phyloP scores from a whole-genome alignment of 2,329 filamentous ascomycete species.

The Cyclaneusma minus region DNA sequence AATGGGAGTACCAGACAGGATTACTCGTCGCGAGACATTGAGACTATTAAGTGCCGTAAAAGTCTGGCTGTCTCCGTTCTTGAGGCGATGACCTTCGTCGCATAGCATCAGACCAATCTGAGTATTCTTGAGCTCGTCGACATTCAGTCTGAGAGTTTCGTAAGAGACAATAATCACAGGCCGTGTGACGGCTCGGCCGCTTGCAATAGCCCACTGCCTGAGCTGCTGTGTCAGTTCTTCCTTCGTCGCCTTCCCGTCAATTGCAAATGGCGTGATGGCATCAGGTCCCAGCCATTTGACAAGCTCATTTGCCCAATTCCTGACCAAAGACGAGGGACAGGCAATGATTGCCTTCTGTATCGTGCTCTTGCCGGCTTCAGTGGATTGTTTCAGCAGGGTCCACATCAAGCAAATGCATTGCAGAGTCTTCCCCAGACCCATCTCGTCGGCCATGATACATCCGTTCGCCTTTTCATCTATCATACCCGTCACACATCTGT shows the following conservation, averaged over 20 bases:
- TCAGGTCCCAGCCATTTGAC: constrained; percentile 92
- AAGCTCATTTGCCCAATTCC: constrained; percentile 96
- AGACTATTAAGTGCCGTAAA: constrained; percentile 82
- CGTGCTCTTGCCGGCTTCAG: constrained; percentile 81
- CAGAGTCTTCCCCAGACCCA: constrained; percentile 93
- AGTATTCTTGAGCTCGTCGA: constrained; percentile 76
- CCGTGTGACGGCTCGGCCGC: constrained; percentile 73
- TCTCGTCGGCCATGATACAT: constrained; percentile 99
- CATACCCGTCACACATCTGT: constrained; percentile 86
- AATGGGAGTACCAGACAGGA: constrained; percentile 91
- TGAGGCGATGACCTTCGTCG: constrained; percentile 90
- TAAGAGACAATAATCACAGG: constrained; percentile 97
- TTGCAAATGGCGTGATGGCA: constrained; percentile 83
- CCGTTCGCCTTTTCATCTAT: constrained; percentile 88
- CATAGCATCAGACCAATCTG: constrained; percentile 87
- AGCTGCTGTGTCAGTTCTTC: constrained; percentile 82
- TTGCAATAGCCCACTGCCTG: constrained; percentile 86
- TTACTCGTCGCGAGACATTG: constrained; percentile 82
- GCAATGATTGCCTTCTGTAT: constrained; percentile 97
- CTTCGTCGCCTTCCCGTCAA: constrained; percentile 92
- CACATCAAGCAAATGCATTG: constrained; percentile 96
- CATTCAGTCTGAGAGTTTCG: constrained; percentile 83
- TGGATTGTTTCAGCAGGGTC: constrained; percentile 91
- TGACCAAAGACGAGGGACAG: constrained; percentile 88
- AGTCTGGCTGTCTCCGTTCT: constrained; percentile 92